Evolutionary conservation across 2,329 filamentous ascomycete genomes (phyloP), one percentile per base, ranked within the genome.

Genomic region (Ustulina deusta): DNA sequence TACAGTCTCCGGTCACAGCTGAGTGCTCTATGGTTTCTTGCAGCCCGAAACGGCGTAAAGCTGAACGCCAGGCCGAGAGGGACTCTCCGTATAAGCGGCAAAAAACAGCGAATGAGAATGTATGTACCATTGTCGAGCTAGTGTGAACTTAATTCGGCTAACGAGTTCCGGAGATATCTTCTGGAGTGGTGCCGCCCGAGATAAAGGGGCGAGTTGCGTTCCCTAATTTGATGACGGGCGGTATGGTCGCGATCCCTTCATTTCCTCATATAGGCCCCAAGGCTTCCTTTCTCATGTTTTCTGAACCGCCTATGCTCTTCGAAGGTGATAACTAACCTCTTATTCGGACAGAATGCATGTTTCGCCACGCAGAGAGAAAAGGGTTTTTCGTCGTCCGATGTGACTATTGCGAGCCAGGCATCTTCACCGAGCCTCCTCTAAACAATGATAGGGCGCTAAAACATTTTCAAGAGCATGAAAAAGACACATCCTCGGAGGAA

Each of bases 361-460:
- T 78, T 55, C 70, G 69, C 32, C 74, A 78, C 51, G 69, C 70
- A 9, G 59, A 71, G 7, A 65, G 60, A 36, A 69, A 70, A 20
- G 75, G 76, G 2, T 72, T 69, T 22, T 78, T 74, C 46, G 73
- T 78, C 29, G 72, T 78, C 57, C 74, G 76, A 55, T 78, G 76
- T 54, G 62, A 70, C 32, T 64, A 66, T 11, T 68, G 71, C 20
- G 65, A 71, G 13, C 54, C 65, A 1, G 69, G 72, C 11, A 70
- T 71, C 46, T 75, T 77, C 61, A 74, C 72, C 3, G 65, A 73
- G 15, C 68, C 73, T n/a, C 76, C 76, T 62, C 70, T 78, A 42
- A 64, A 66, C 2, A 72, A 77, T 44, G 74, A 75, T 36, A 69
- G 76, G 54, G 76, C 76, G 5, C 61, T 77, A 51, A 74, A 73